These are phyloP conservation scores for Physcomitrium patens DNA, from an alignment of 225 moss, liverwort and hornwort species.

Conservation along the genomic window DNA sequence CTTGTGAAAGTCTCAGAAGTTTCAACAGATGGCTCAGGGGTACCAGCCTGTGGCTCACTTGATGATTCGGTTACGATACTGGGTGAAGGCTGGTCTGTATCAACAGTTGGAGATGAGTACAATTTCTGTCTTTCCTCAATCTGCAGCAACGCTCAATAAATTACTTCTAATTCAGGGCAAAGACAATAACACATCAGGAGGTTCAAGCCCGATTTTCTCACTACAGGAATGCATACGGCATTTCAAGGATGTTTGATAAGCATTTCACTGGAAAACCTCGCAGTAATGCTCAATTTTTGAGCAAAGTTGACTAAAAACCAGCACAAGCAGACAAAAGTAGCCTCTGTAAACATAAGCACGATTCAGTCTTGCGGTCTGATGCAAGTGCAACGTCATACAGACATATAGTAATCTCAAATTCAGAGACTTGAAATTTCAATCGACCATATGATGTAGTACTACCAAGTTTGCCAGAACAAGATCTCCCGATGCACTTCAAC, in stretches of 20 bases:
- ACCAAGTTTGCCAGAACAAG: conserved; percentile 13
- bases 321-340: not conserved
- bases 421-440: conserved; percentile 4
- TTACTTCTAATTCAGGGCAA: conserved; percentile 28
- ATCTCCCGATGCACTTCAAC: not conserved
- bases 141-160: conserved; percentile 50
- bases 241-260: too few species aligned
- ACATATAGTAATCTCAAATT: conserved; percentile 4
- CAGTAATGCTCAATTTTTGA: too few species aligned
- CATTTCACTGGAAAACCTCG: too few species aligned
- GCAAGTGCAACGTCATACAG: not conserved
- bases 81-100: conserved; percentile 38
- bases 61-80: conserved; percentile 31
- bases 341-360: not conserved
- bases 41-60: conserved; percentile 30
- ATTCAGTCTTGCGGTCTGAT: not conserved
- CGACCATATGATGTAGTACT: conserved; percentile 6
- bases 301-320: too few species aligned
- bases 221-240: not conserved
- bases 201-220: not conserved
- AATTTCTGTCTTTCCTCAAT: conserved; percentile 81
- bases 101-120: conserved; percentile 45
- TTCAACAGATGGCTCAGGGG: conserved; percentile 25
- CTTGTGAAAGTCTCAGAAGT: conserved; percentile 35
- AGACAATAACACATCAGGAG: not conserved